Base-by-base conservation (phyloP, 495 filamentous ascomycete species). In the Zalerion maritima region DNA sequence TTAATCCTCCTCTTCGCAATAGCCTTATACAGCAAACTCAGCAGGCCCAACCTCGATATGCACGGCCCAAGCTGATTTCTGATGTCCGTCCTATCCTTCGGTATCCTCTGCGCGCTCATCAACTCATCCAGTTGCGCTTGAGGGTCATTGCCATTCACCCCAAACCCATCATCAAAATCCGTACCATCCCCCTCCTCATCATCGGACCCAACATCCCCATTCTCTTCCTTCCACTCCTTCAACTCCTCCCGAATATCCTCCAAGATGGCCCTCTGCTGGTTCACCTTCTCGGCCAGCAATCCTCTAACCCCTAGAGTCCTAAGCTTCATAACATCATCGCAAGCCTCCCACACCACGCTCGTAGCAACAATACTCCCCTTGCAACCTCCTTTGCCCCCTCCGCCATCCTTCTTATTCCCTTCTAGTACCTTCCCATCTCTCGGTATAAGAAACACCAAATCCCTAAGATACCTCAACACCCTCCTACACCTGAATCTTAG, bases 211-310 rank as follows among this genome's bases (percentile, higher is more conserved):
- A 62, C 64, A 33, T 63, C 62, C 4, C 54, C 59, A 17, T 62
- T 61, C 37, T 75, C 73, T n/a, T 75, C 75, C 28, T 76, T 72
- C 78, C 84, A 94, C 41, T 82, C 78, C 36, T 81, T 80, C 37
- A 94, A 52, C 52, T 94, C 85, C 38, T 75, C 66, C 16, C 89
- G 61, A 0, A 83, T 78, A 57, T 94, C 85, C 35, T 77, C 64
- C 9, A 94, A 49, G 7, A 81, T 64, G 37, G 78, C 78, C 28
- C 71, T 58, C 40, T 73, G 79, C 35, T 75, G 58, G 41, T 78
- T 70, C 10, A 68, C 71, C 37, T 73, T 76, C 26, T 59, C 48
- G 8, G 69, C 49, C 12, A 81, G 46, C 21, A 78, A 58, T 0
- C 71, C 75, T 0, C 65, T 62, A 20, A 87, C 60, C 0, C 81